Conservation (phyloP, 2,329 filamentous ascomycete species). For the Pseudogymnoascus sp. region DNA sequence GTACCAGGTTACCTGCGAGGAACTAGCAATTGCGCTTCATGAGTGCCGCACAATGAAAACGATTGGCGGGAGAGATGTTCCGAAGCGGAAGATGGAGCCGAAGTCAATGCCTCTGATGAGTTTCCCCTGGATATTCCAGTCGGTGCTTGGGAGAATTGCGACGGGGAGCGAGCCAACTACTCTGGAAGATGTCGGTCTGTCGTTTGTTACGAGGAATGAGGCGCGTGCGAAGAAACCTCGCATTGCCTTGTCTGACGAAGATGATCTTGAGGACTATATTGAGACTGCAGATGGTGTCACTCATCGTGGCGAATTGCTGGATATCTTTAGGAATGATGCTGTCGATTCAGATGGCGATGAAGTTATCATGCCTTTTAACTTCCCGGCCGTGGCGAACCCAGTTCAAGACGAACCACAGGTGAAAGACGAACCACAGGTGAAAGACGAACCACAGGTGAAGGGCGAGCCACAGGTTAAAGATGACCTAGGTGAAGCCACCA, state of each 20-base stretch:
- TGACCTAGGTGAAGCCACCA: neutral
- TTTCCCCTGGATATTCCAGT: slow-evolving; percentile 86
- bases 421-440: neutral
- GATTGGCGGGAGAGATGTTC: slow-evolving; percentile 33
- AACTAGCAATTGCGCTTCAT: slow-evolving; percentile 54
- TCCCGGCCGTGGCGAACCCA: neutral
- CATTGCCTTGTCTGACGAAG: neutral
- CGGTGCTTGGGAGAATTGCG: slow-evolving; percentile 64
- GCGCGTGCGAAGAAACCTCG: slow-evolving; percentile 9
- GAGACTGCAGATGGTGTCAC: slow-evolving; percentile 24
- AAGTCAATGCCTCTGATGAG: slow-evolving; percentile 72
- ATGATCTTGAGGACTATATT: slow-evolving; percentile 23
- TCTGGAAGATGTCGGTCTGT: slow-evolving; percentile 20
- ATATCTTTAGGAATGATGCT: slow-evolving; percentile 23
- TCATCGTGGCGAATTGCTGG: slow-evolving; percentile 28
- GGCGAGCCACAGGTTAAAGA: neutral
- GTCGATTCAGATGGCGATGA: neutral
- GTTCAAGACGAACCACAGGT: neutral
- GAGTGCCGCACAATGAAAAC: slow-evolving; percentile 37
- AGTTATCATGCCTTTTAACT: neutral
- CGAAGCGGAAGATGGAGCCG: slow-evolving; percentile 33
- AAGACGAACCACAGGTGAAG: neutral
- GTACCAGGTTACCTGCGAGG: slow-evolving; percentile 73
- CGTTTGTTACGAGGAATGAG: slow-evolving; percentile 15
- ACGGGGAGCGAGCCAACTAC: slow-evolving; percentile 28